Evolutionary conservation across 345 rosid species (phyloP).

Genomic region (Aquilaria malaccensis): DNA sequence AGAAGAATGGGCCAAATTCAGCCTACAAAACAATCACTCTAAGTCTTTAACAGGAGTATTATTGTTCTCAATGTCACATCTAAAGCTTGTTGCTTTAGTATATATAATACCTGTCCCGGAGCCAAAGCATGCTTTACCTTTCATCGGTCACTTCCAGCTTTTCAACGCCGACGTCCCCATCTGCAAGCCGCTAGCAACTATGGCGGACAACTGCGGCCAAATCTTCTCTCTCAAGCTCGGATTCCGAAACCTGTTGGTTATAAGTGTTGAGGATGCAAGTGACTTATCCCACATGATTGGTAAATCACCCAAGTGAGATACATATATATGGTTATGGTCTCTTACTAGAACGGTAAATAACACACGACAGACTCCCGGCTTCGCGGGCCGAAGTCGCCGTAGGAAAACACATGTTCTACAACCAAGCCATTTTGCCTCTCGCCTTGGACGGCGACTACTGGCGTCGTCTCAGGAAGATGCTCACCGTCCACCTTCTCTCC

Average conservation of each 20-base stretch:
- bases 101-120: not conserved
- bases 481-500: conserved; percentile 48
- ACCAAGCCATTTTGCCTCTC: conserved; percentile 37
- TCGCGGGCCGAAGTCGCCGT: conserved; percentile 41
- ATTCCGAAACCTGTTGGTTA: conserved; percentile 21
- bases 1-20: too few relatives aligned
- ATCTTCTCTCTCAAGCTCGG: conserved; percentile 58
- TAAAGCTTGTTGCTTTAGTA: too few relatives aligned
- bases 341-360: conserved; percentile 19
- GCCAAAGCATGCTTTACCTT: conserved; percentile 1
- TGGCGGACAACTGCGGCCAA: conserved; percentile 31
- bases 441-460: conserved; percentile 61
- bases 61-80: too few relatives aligned
- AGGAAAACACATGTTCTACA: conserved; percentile 51
- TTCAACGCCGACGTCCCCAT: not conserved
- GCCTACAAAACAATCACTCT: too few relatives aligned
- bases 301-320: too few relatives aligned
- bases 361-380: conserved; percentile 43
- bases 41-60: too few relatives aligned
- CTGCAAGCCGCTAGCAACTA: conserved; percentile 7
- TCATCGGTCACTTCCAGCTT: conserved; percentile 13
- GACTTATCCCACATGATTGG: too few relatives aligned
- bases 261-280: conserved; percentile 13
- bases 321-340: too few relatives aligned
- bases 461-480: conserved; percentile 57